These are phyloP conservation scores for Elsinoe necatrix DNA, from an alignment of 2,329 filamentous ascomycete species.

Conservation along the genomic window DNA sequence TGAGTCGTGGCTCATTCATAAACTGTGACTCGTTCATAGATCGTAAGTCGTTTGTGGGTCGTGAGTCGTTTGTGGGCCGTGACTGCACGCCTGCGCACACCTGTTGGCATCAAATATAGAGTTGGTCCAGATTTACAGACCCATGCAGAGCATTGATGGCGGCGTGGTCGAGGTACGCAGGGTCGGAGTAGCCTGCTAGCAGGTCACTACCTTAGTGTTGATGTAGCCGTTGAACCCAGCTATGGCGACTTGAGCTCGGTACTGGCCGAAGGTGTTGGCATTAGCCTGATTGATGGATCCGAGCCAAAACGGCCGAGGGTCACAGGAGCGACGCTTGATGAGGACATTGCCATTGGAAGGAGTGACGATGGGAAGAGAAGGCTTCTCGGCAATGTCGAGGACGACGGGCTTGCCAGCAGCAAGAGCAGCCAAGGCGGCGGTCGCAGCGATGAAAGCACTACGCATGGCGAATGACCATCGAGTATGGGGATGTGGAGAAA, in stretches of 20 bases:
- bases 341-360: not conserved
- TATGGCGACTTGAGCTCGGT: slow-evolving; percentile 26
- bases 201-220: slow-evolving; percentile 15
- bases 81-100: slow-evolving; percentile 8
- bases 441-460: not conserved
- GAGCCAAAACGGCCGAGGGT: slow-evolving; percentile 1
- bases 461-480: not conserved
- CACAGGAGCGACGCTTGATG: not conserved
- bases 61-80: too few relatives aligned
- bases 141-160: slow-evolving; percentile 25
- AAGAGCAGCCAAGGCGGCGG: not conserved
- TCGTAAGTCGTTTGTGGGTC: too few relatives aligned
- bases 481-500: not conserved
- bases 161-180: slow-evolving; percentile 20
- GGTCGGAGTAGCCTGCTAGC: slow-evolving; percentile 17
- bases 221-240: slow-evolving; percentile 29
- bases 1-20: too few relatives aligned
- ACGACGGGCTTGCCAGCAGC: not conserved
- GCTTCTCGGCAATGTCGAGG: not conserved
- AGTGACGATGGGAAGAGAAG: not conserved
- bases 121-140: slow-evolving; percentile 20
- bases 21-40: too few relatives aligned
- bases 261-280: slow-evolving; percentile 19
- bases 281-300: slow-evolving; percentile 18
- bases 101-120: slow-evolving; percentile 23